These are phyloP conservation scores for Jackrogersella multiformis DNA, from an alignment of 495 filamentous ascomycete genomes.

Conservation along the genomic window DNA sequence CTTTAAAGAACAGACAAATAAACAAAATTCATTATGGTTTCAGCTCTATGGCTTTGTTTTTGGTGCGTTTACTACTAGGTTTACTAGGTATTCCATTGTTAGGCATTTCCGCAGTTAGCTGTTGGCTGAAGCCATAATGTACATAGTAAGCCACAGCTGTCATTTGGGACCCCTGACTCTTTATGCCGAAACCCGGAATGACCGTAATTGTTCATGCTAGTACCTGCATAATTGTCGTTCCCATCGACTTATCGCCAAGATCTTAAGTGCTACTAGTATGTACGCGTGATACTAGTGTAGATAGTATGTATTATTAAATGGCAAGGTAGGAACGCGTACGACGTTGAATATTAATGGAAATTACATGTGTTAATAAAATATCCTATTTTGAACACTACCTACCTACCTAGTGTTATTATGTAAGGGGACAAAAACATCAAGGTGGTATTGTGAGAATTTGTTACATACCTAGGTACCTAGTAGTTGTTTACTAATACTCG, in stretches of 20 bases:
- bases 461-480: no score
- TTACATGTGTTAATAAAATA: background rate
- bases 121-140: constrained; percentile 29
- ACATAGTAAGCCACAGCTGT: constrained; percentile 40
- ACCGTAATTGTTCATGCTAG: constrained; percentile 30
- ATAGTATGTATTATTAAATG: background rate
- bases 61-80: no score
- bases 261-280: constrained; percentile 1
- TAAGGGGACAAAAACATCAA: no score
- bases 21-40: background rate
- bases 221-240: constrained; percentile 5
- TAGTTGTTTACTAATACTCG: no score
- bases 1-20: no score
- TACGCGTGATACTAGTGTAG: constrained; percentile 38
- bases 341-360: constrained; percentile 5
- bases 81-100: background rate
- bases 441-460: no score
- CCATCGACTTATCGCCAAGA: background rate
- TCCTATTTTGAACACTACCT: no score
- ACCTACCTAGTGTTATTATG: no score
- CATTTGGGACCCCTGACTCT: constrained; percentile 10
- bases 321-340: constrained; percentile 11
- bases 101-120: constrained; percentile 5
- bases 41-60: no score
- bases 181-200: constrained; percentile 20